phyloP scores from a whole-genome alignment of 1,284 basidiomycete species.

The Hemileia vastatrix region DNA sequence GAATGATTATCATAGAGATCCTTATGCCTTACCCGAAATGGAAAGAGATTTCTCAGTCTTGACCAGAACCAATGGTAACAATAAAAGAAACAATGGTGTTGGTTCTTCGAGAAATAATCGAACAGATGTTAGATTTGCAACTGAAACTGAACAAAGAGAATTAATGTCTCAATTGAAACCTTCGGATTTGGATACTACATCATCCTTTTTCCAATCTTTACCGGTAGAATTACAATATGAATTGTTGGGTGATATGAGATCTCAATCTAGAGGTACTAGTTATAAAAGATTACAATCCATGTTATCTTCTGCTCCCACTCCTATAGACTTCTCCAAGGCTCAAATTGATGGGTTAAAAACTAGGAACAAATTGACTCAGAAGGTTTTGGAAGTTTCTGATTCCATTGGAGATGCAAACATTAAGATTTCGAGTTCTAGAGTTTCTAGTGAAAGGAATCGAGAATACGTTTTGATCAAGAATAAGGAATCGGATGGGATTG shows the following conservation, averaged over 20 bases:
- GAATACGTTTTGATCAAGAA: constrained; percentile 91
- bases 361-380: constrained; percentile 83
- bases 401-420: constrained; percentile 77
- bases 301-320: constrained; percentile 67
- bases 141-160: constrained; percentile 74
- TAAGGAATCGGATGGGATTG: constrained; percentile 63
- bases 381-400: constrained; percentile 82
- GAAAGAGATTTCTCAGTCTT: constrained; percentile 28
- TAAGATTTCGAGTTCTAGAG: constrained; percentile 77
- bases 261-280: constrained; percentile 87
- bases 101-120: constrained; percentile 45
- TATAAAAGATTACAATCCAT: constrained; percentile 82
- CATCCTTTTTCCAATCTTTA: constrained; percentile 74
- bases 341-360: constrained; percentile 84
- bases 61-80: constrained; percentile 1
- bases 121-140: constrained; percentile 80
- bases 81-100: no score
- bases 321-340: constrained; percentile 87
- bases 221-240: constrained; percentile 96
- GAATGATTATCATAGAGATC: constrained; percentile 32
- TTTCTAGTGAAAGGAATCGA: constrained; percentile 85
- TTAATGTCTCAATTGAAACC: constrained; percentile 89
- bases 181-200: constrained; percentile 77
- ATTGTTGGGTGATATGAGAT: constrained; percentile 85
- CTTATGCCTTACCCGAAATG: constrained; percentile 36